Evolutionary conservation across 331 rosid genomes (phyloP).

Genomic region (Spiraea crenata): DNA sequence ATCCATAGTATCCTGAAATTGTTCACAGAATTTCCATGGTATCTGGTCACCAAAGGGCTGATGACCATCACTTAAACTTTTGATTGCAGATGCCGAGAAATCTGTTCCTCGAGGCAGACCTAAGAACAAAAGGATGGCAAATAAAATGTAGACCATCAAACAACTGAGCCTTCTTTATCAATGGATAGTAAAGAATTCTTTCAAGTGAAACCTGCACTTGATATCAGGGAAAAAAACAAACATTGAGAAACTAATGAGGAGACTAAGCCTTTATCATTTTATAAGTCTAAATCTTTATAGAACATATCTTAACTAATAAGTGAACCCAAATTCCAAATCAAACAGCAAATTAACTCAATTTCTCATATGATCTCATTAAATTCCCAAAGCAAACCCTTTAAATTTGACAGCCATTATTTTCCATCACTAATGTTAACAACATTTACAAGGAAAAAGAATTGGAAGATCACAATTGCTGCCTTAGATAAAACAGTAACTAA

Average conservation of each 20-base stretch:
- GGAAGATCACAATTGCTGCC: not conserved
- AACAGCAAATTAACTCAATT: not conserved
- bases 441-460: not conserved
- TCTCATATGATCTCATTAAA: not conserved
- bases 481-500: not conserved
- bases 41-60: constrained; percentile 94
- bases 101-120: constrained; percentile 92
- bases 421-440: not conserved
- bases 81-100: constrained; percentile 87
- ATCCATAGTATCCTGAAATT: constrained; percentile 85
- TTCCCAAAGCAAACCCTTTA: not conserved
- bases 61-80: constrained; percentile 74
- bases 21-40: constrained; percentile 97
- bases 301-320: not conserved
- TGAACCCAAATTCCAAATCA: not conserved
- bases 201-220: not conserved
- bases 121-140: constrained; percentile 26
- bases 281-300: no score
- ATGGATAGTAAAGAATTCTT: not conserved
- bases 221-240: not conserved
- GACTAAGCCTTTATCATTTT: not conserved
- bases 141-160: constrained; percentile 7
- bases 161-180: not conserved
- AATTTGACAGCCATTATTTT: not conserved
- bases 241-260: not conserved